phyloP scores from a whole-genome alignment of 768 basidiomycete species.

The Arthromyces matolae region DNA sequence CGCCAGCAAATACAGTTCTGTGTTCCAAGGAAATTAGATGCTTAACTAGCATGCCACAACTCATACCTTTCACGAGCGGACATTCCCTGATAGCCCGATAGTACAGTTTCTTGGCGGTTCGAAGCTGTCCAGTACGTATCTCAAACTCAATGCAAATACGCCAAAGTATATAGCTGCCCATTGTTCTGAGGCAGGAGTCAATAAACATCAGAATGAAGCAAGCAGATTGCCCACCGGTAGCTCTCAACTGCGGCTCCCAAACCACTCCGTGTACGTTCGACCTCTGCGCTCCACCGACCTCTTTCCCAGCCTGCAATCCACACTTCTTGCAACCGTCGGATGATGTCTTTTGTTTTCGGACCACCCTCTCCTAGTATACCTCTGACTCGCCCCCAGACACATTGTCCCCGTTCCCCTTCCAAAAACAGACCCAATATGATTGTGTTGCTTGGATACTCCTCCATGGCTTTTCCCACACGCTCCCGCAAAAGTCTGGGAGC shows the following conservation, averaged over 20 bases:
- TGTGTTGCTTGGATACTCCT: slow-evolving; percentile 65
- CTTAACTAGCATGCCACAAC: background rate
- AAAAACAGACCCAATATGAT: slow-evolving; percentile 69
- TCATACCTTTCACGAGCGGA: slow-evolving; percentile 67
- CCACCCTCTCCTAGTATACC: slow-evolving; percentile 49
- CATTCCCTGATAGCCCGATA: slow-evolving; percentile 74
- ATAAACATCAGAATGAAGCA: background rate
- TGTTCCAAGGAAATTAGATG: background rate
- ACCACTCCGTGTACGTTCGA: slow-evolving; percentile 66
- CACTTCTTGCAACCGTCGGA: slow-evolving; percentile 60
- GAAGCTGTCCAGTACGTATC: slow-evolving; percentile 54
- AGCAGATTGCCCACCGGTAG: slow-evolving; percentile 49
- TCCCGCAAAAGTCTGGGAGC: slow-evolving; percentile 58
- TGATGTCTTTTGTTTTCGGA: slow-evolving; percentile 49
- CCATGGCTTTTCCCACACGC: slow-evolving; percentile 50
- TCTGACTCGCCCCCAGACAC: slow-evolving; percentile 73
- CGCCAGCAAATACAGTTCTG: slow-evolving; percentile 75
- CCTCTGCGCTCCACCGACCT: slow-evolving; percentile 65
- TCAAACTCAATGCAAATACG: slow-evolving; percentile 74
- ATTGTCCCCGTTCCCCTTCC: slow-evolving; percentile 73
- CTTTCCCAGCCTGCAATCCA: slow-evolving; percentile 82
- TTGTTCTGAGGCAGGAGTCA: slow-evolving; percentile 44
- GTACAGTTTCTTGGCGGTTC: slow-evolving; percentile 67
- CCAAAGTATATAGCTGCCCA: slow-evolving; percentile 66
- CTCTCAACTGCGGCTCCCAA: slow-evolving; percentile 59